These are phyloP conservation scores for Heimioporus sp. DNA, from an alignment of 768 basidiomycete species.

Conservation along the genomic window DNA sequence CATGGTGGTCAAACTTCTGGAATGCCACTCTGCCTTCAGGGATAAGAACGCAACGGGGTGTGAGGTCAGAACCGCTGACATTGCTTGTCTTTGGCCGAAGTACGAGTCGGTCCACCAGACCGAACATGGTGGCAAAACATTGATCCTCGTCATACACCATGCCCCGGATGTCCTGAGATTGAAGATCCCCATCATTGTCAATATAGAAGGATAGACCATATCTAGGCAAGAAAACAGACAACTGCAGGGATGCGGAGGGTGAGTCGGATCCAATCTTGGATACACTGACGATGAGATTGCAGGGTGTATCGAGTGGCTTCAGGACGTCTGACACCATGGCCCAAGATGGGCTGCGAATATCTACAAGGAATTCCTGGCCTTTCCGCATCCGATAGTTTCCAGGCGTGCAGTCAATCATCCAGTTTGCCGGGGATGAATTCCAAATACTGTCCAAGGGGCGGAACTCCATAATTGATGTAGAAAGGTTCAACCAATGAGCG, in stretches of 20 bases:
- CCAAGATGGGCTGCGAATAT: conserved; percentile 27
- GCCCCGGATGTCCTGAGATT: conserved; percentile 39
- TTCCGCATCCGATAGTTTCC: conserved; percentile 2
- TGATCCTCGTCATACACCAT: conserved; percentile 43
- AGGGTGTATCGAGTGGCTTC: conserved; percentile 16
- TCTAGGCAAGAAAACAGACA: conserved; percentile 38
- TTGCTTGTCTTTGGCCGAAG: conserved; percentile 30
- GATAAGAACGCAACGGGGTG: conserved; percentile 30
- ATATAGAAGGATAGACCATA: conserved; percentile 41
- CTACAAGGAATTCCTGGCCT: conserved; percentile 18
- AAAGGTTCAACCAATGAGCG: conserved; percentile 31
- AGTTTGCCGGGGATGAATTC: conserved; percentile 24
- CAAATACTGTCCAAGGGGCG: conserved; percentile 24
- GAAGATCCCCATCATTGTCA: conserved; percentile 29
- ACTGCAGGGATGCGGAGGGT: background rate
- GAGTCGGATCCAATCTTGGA: background rate
- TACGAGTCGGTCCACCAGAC: conserved; percentile 39
- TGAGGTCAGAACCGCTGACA: background rate
- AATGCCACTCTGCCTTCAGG: conserved; percentile 37
- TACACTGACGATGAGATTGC: conserved; percentile 20
- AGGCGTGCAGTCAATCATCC: conserved; percentile 17
- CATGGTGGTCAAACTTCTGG: conserved; percentile 19
- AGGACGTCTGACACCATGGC: conserved; percentile 23
- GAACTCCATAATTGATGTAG: conserved; percentile 22
- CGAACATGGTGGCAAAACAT: conserved; percentile 43